phyloP scores from a whole-genome alignment of 345 rosid species.

The Eucalyptus regnans region DNA sequence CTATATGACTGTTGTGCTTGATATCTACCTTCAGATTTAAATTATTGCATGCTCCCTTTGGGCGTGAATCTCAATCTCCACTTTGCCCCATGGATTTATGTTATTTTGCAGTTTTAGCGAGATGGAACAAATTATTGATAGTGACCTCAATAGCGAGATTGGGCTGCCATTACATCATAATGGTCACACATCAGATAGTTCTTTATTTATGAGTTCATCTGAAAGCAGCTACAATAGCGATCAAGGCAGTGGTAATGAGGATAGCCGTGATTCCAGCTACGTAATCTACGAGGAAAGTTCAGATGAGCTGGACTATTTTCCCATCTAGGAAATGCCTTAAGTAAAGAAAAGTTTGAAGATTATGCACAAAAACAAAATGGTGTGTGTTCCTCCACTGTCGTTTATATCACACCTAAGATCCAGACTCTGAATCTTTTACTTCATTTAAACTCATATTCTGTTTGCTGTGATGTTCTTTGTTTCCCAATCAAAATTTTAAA shows the following conservation, averaged over 20 bases:
- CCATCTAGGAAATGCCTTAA: constrained; percentile 9
- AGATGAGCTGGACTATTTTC: constrained; percentile 48
- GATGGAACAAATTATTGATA: constrained; percentile 43
- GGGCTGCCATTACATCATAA: constrained; percentile 29
- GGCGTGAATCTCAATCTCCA: background rate
- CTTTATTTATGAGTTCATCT: constrained; percentile 31
- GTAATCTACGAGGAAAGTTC: constrained; percentile 44
- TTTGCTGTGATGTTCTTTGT: background rate
- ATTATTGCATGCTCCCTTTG: background rate
- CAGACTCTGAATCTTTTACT: background rate
- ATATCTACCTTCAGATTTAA: background rate
- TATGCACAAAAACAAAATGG: constrained; percentile 1
- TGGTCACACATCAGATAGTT: constrained; percentile 28
- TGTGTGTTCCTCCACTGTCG: background rate
- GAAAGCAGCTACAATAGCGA: constrained; percentile 65
- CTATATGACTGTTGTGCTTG: background rate
- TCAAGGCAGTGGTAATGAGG: constrained; percentile 60
- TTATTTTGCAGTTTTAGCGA: constrained; percentile 45
- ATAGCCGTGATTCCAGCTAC: constrained; percentile 37
- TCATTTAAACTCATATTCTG: background rate
- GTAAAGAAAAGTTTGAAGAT: background rate
- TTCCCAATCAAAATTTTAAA: background rate
- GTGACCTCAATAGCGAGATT: constrained; percentile 35
- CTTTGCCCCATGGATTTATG: background rate
- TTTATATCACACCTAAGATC: background rate